phyloP scores from a whole-genome alignment of 352 stramenopile species.

The Halophytophthora polymorphica region DNA sequence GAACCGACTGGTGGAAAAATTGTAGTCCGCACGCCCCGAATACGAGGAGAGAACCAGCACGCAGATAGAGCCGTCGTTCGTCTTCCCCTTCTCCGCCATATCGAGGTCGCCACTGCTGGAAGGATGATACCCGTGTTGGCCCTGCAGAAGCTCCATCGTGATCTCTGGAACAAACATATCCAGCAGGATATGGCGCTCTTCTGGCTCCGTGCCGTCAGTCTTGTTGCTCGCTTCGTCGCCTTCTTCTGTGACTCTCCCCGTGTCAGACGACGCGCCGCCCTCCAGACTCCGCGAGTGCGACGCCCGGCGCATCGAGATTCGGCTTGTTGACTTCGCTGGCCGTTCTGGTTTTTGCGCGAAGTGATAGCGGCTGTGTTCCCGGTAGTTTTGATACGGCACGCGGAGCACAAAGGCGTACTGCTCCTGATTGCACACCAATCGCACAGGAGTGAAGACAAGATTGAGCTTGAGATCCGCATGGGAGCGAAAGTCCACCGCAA shows the following conservation, averaged over 20 bases:
- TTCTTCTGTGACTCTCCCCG: constrained; percentile 28
- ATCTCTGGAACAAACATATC: constrained; percentile 65
- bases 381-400: constrained; percentile 72
- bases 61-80: constrained; percentile 72
- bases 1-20: constrained; percentile 41
- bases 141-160: constrained; percentile 76
- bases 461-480: constrained; percentile 52
- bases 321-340: constrained; percentile 10
- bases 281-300: constrained; percentile 25
- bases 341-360: constrained; percentile 18
- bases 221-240: constrained; percentile 28
- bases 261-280: constrained; percentile 14
- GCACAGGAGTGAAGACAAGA: constrained; percentile 54
- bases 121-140: constrained; percentile 74
- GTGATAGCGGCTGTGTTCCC: constrained; percentile 55
- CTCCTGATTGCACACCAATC: constrained; percentile 79
- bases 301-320: constrained; percentile 21
- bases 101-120: constrained; percentile 71
- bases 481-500: constrained; percentile 63
- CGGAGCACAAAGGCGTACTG: constrained; percentile 79
- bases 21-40: constrained; percentile 48
- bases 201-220: constrained; percentile 30
- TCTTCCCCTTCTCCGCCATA: constrained; percentile 64
- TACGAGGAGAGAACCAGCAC: constrained; percentile 52
- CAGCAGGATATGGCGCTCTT: constrained; percentile 58